These are phyloP conservation scores for Pseudogymnoascus sp. DNA, from an alignment of 2,329 filamentous ascomycete genomes.

Conservation along the genomic window DNA sequence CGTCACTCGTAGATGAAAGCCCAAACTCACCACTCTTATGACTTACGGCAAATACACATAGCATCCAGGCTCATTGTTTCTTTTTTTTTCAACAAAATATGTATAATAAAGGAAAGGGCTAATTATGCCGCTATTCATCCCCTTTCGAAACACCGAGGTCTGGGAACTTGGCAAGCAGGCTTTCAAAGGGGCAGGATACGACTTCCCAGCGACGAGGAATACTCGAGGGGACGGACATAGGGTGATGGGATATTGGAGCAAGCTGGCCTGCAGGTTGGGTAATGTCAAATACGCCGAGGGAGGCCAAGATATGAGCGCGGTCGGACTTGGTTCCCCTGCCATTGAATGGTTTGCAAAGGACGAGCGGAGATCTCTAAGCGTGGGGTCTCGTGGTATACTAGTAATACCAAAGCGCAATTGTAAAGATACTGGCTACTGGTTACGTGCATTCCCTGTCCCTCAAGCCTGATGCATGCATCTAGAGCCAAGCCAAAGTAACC, in stretches of 20 bases:
- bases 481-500: not conserved
- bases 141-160: not conserved
- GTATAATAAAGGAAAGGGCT: constrained; percentile 2
- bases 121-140: not conserved
- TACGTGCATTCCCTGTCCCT: not conserved
- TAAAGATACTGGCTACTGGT: not conserved
- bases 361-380: not conserved
- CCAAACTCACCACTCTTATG: constrained; percentile 4
- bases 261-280: not conserved
- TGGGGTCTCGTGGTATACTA: constrained; percentile 1
- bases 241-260: not conserved
- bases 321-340: not conserved
- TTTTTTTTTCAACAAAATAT: constrained; percentile 9
- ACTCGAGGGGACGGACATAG: not conserved
- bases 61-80: constrained; percentile 3
- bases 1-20: constrained; percentile 7
- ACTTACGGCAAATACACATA: constrained; percentile 6
- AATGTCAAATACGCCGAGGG: constrained; percentile 7
- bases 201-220: not conserved
- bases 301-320: not conserved
- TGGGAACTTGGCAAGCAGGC: not conserved
- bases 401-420: constrained; percentile 1
- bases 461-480: not conserved
- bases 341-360: not conserved
- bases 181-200: not conserved